Evolutionary conservation across 441 rosid genomes (phyloP).

Genomic region (Pelargonium australe): DNA sequence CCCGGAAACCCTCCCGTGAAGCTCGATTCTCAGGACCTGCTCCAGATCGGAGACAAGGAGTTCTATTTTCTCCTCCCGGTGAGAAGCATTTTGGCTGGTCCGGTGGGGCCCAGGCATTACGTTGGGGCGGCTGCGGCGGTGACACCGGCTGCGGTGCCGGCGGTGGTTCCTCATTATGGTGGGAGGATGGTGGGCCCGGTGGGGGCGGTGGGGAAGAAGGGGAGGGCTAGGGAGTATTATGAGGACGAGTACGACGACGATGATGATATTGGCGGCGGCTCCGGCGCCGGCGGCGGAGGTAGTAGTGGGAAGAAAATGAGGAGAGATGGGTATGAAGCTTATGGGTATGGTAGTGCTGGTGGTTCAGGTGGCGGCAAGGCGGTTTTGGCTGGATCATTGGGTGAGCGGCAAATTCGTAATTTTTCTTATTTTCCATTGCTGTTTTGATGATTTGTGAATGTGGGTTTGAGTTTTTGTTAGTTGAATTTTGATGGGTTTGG

Average conservation of each 20-base stretch:
- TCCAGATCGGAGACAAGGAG: conserved; percentile 90
- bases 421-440: background rate
- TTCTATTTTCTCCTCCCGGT: conserved; percentile 82
- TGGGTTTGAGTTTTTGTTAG: background rate
- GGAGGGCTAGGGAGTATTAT: no score
- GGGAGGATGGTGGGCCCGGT: no score
- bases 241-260: no score
- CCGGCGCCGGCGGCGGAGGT: conserved; percentile 4
- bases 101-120: conserved; percentile 37
- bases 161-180: no score
- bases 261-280: no score
- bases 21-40: conserved; percentile 81
- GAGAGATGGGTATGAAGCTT: conserved; percentile 56
- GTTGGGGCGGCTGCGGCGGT: conserved; percentile 27
- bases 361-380: conserved; percentile 37
- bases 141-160: no score
- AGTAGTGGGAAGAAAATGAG: conserved; percentile 62
- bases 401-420: conserved; percentile 26
- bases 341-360: conserved; percentile 29
- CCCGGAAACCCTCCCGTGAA: conserved; percentile 88
- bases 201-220: no score
- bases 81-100: conserved; percentile 75
- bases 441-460: background rate
- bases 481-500: background rate
- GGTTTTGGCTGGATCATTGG: conserved; percentile 36